Evolutionary conservation across 2,329 filamentous ascomycete species (phyloP).

Genomic region (Stemphylium beticola): DNA sequence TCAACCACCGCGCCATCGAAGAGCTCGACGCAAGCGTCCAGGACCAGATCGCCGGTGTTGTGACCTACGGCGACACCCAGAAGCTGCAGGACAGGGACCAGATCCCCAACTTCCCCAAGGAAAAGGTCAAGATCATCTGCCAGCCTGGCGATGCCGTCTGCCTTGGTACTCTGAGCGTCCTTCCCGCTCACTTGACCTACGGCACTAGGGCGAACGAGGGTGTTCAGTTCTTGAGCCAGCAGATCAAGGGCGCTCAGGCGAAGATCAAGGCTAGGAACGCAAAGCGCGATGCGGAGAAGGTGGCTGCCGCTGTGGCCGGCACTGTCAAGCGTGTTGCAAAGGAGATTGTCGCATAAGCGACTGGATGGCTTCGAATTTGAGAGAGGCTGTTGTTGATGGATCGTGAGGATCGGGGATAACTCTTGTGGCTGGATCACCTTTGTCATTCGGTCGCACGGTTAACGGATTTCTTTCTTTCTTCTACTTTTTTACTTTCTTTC

Average conservation of each 20-base stretch:
- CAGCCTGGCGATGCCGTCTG: conserved; percentile 60
- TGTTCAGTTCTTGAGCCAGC: conserved; percentile 32
- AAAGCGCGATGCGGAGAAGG: conserved; percentile 28
- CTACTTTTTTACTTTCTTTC: not conserved
- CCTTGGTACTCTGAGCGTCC: conserved; percentile 48
- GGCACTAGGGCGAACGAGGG: conserved; percentile 37
- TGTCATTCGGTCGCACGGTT: not conserved
- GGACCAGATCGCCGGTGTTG: conserved; percentile 49
- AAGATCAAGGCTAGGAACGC: conserved; percentile 39
- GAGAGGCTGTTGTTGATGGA: not conserved
- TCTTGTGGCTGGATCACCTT: conserved; percentile 9
- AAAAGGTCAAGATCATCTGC: conserved; percentile 58
- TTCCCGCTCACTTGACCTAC: conserved; percentile 42
- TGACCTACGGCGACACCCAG: conserved; percentile 57
- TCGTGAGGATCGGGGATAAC: not conserved
- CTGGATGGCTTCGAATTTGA: no score
- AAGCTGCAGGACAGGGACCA: conserved; percentile 49
- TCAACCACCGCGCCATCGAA: conserved; percentile 43
- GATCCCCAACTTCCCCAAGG: conserved; percentile 50
- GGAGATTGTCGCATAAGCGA: conserved; percentile 2
- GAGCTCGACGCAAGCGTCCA: conserved; percentile 31
- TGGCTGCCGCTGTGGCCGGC: not conserved
- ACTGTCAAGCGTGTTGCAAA: conserved; percentile 3
- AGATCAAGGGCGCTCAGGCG: conserved; percentile 35
- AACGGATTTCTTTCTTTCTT: not conserved